Percentiles rank a stretch among this genome's conserved stretches.
Conservation (phyloP, 2,329 filamentous ascomycete genomes). For the Juglanconis oblonga region DNA sequence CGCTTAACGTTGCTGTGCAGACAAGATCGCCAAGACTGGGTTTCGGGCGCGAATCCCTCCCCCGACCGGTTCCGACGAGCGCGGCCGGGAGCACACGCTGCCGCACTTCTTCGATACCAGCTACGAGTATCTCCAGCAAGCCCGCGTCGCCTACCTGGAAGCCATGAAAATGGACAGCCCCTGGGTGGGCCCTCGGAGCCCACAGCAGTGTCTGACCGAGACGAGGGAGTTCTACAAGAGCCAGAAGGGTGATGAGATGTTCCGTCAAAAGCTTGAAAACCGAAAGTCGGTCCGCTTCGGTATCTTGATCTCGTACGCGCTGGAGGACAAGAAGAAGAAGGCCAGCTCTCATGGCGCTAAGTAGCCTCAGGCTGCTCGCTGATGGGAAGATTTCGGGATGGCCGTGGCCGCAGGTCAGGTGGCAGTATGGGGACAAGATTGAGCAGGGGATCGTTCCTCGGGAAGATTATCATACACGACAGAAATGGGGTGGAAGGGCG, state of each 20-base stretch:
- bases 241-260: neutral
- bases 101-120: constrained; percentile 6
- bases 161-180: neutral
- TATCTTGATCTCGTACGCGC: neutral
- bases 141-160: neutral
- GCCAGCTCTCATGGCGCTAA: neutral
- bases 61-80: no score
- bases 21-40: neutral
- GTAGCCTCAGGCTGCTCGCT: neutral
- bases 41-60: neutral
- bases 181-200: neutral
- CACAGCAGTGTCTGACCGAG: neutral
- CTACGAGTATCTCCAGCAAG: constrained; percentile 11
- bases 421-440: no score
- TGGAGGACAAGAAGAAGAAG: neutral
- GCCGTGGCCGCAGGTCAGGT: no score
- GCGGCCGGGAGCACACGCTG: neutral
- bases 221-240: neutral
- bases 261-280: neutral
- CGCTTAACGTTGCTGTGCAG: neutral
- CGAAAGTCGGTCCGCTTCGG: constrained; percentile 2
- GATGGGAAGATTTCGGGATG: no score
- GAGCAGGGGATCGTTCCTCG: no score
- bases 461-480: no score
- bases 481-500: no score